phyloP scores from a whole-genome alignment of 352 stramenopile genomes.

The Phytopythium aichiense region DNA sequence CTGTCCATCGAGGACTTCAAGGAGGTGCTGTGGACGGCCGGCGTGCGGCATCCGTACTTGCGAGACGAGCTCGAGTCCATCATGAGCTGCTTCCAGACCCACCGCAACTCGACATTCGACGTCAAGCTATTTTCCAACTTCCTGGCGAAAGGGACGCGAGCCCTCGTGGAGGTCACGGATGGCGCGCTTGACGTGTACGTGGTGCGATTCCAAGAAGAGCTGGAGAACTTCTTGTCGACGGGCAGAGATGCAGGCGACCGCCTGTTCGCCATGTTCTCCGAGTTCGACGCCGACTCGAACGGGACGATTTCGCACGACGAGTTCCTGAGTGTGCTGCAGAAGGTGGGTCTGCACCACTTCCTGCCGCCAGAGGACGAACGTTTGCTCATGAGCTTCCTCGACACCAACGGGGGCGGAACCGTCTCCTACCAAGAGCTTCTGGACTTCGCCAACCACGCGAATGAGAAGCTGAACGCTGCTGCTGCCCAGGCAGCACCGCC shows the following conservation, averaged over 20 bases:
- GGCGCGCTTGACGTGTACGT: slow-evolving; percentile 53
- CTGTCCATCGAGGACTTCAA: slow-evolving; percentile 63
- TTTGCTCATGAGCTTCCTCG: slow-evolving; percentile 65
- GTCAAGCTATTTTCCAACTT: slow-evolving; percentile 51
- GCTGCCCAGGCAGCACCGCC: slow-evolving; percentile 1
- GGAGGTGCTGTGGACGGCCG: slow-evolving; percentile 62
- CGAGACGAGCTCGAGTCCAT: slow-evolving; percentile 63
- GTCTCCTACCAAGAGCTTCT: slow-evolving; percentile 72
- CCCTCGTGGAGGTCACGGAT: slow-evolving; percentile 35
- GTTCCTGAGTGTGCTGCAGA: slow-evolving; percentile 64
- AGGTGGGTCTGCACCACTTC: slow-evolving; percentile 54
- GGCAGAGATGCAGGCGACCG: slow-evolving; percentile 47
- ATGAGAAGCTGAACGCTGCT: slow-evolving; percentile 29
- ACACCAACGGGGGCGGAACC: slow-evolving; percentile 51
- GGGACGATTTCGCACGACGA: slow-evolving; percentile 56
- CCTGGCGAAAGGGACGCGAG: slow-evolving; percentile 40
- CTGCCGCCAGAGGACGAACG: slow-evolving; percentile 57
- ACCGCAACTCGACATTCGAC: slow-evolving; percentile 40
- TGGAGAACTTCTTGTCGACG: slow-evolving; percentile 50
- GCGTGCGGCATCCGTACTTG: slow-evolving; percentile 60
- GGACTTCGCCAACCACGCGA: slow-evolving; percentile 46
- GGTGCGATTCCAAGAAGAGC: slow-evolving; percentile 46
- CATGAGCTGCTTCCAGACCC: slow-evolving; percentile 45
- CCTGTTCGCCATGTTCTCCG: slow-evolving; percentile 44
- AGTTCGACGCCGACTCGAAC: slow-evolving; percentile 49